Evolutionary conservation across 306 rosid species (phyloP).

Genomic region (Vigna hirtella): DNA sequence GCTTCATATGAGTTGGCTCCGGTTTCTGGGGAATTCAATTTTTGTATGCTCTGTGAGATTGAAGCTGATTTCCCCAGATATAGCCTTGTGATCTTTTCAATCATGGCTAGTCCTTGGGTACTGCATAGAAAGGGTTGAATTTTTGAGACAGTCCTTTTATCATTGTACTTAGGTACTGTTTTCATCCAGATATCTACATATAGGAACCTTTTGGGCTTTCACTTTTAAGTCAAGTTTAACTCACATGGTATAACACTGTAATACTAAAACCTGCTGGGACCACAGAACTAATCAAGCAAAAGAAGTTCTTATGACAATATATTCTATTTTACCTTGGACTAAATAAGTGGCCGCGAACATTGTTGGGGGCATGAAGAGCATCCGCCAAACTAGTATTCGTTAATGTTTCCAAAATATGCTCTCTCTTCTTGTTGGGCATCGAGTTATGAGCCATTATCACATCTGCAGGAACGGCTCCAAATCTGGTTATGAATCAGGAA

Average conservation of each 20-base stretch:
- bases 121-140: constrained; percentile 36
- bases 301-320: neutral
- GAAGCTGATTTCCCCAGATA: constrained; percentile 51
- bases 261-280: constrained; percentile 1
- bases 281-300: neutral
- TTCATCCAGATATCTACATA: neutral
- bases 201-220: neutral
- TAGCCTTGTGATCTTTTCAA: constrained; percentile 40
- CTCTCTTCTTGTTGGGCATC: constrained; percentile 43
- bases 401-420: constrained; percentile 35
- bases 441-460: constrained; percentile 51
- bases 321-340: constrained; percentile 43
- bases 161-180: constrained; percentile 1
- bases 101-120: constrained; percentile 37
- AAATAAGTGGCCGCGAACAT: constrained; percentile 29
- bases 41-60: constrained; percentile 42
- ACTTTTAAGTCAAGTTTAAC: constrained; percentile 6
- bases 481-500: constrained; percentile 34
- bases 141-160: neutral
- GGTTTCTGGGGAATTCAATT: constrained; percentile 35
- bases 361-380: constrained; percentile 18
- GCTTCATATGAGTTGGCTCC: constrained; percentile 8
- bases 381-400: constrained; percentile 39
- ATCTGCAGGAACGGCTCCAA: constrained; percentile 50
- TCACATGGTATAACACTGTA: neutral